These are phyloP conservation scores for Rhynchospora tenuis DNA, from an alignment of 176 grass and related monocot species.

Conservation along the genomic window DNA sequence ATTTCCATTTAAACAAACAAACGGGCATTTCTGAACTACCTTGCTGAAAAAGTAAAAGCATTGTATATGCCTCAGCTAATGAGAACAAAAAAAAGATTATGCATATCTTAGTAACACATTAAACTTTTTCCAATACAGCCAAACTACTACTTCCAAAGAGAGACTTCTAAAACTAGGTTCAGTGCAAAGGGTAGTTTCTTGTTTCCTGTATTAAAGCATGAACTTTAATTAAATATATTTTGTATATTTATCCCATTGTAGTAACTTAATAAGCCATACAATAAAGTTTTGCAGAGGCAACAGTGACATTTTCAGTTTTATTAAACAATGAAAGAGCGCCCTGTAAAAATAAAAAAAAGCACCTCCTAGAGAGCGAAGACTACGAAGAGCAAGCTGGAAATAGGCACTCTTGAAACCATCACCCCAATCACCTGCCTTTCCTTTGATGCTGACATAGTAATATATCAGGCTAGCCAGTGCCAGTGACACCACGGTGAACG, in stretches of 20 bases:
- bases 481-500: constrained; percentile 88
- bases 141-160: not conserved
- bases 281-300: not conserved
- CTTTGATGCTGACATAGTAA: constrained; percentile 98
- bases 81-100: not conserved
- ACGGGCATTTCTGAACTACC: not conserved
- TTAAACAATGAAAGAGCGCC: not conserved
- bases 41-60: not conserved
- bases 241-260: not conserved
- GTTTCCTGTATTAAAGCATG: not conserved
- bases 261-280: not conserved
- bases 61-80: not conserved
- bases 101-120: not conserved
- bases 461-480: constrained; percentile 97
- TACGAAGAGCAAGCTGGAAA: constrained; percentile 88
- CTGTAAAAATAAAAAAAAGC: not conserved
- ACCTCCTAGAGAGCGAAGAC: constrained; percentile 97
- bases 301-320: not conserved
- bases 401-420: constrained; percentile 99
- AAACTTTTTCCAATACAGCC: not conserved
- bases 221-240: not conserved
- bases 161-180: not conserved
- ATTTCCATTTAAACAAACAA: not conserved
- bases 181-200: not conserved
- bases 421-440: constrained; percentile 96